phyloP scores from a whole-genome alignment of 192 early-diverging fungal species.

The Neocallimastix lanati region DNA sequence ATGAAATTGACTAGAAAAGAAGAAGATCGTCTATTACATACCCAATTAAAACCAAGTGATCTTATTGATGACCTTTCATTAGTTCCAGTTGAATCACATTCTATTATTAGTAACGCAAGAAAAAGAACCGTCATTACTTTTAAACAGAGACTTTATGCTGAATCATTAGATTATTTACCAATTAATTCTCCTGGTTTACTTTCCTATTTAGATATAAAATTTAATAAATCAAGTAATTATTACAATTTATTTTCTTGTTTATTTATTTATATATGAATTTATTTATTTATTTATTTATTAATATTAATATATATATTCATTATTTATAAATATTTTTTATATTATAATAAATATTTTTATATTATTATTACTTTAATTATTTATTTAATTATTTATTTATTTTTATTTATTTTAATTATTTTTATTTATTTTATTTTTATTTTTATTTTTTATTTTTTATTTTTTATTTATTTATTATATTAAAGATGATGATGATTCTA shows the following conservation, averaged over 20 bases:
- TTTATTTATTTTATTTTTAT: too few relatives aligned
- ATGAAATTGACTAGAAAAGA: conserved; percentile 7
- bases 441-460: too few relatives aligned
- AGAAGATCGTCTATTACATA: background rate
- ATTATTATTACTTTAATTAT: background rate
- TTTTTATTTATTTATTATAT: too few relatives aligned
- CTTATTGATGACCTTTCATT: background rate
- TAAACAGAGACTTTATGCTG: background rate
- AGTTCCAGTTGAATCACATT: background rate
- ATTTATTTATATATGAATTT: too few relatives aligned
- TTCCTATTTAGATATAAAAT: background rate
- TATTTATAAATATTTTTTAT: background rate
- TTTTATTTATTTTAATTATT: too few relatives aligned
- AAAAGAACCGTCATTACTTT: conserved; percentile 21
- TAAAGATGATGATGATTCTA: background rate
- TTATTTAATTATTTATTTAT: background rate
- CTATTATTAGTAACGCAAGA: conserved; percentile 11
- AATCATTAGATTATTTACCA: background rate
- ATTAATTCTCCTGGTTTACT: background rate
- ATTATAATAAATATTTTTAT: too few relatives aligned
- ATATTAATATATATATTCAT: background rate
- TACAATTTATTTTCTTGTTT: too few relatives aligned
- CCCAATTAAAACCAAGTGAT: background rate
- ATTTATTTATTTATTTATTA: background rate
- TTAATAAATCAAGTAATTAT: background rate